Base-by-base conservation (phyloP, 306 rosid species). In the Dryas alaskensis region DNA sequence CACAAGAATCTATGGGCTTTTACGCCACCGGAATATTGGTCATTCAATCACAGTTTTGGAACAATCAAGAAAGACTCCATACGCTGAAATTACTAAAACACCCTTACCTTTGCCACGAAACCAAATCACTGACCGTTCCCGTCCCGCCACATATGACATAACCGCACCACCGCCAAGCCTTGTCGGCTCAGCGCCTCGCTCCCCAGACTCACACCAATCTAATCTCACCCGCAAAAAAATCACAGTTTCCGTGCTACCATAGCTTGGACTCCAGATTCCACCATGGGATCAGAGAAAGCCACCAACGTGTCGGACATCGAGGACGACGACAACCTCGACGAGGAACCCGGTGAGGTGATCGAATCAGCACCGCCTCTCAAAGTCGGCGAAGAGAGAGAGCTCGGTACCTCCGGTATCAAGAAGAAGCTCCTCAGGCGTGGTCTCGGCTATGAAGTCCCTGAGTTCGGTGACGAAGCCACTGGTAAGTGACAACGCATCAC, bases 321-420 rank as follows among this genome's bases (percentile, higher is more conserved):
- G 14, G 84, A 65, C 51, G 83, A 46, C 5, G 87, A 85, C 60
- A 86, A 83, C 31, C 85, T 80, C 2, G 92, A 85, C 55, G 92
- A 87, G 78, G 95, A 90, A 39, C 92, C 96, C n/a, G 96, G 92
- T 17, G 92, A 88, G 59, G 92, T 75, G 19, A 83, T 90, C 57
- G 91, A 90, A 67, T 90, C 92, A 25, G 88, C 87, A 5, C 93
- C 91, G 10, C 89, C 96, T 4, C 92, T 84, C 60, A 74, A 79
- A 68, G 76, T 90, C 31, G 96, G 93, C 39, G 91, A 88, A 73
- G 93, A 88, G 86, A 83, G 91, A 22, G 73, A 86, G 22, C 80
- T 90, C 57, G 49, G 45, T 5, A 71, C 53, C 61, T 66, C 50
- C 0, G 81, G 80, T n/a, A 60, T 88, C 22, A 86, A 73, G 66